Base-by-base conservation (phyloP, 495 filamentous ascomycete species). In the Lindgomyces ingoldianus region DNA sequence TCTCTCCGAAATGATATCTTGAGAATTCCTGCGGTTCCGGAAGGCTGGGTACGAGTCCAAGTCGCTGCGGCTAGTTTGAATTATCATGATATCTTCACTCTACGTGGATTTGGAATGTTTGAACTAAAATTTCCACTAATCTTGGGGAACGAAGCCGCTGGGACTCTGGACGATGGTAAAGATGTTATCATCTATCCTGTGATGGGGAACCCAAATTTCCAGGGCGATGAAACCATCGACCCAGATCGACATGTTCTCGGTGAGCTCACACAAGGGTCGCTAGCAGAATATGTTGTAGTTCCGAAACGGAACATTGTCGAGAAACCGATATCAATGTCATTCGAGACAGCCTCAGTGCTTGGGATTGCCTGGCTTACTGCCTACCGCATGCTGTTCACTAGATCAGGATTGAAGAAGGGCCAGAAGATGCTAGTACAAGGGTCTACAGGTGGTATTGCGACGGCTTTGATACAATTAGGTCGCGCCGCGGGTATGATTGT, bases 301-400 rank as follows among this genome's bases (percentile, higher is more conserved):
- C 62, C 62, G 0, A 33, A 54, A 30, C 24, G 46, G 19, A 65
- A 65, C 24, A 22, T 60, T 0, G 54, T 65, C n/a, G 52, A 45
- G 22, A 65, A 65, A 39, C 62, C 62, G 11, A 46, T 51, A 36
- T 29, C 58, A 1, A 41, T 65, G 21, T 44, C 62, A 1, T 49
- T 65, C 18, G 46, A 51, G 26, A 62, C 54, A 9, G 70, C 60
- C 8, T 49, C 62, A 10, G 70, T 68, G 8, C 57, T 75, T 19
- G 72, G 73, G 4, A 61, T 72, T 10, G 65, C 68, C n/a, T 75
- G 70, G 70, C 57, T 75, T n/a, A 75, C 72, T 6, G 70, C 67
- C 29, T 75, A 69, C 30, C 58, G 72, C 14, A 75, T 75, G 72
- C 52, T 71, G 4, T 72, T 75, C 47, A 69, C 27, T 3, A 56